A percentile compares a stretch with the other conserved stretches of the same genome.
These are phyloP conservation scores for Mortierella sp. DNA, from an alignment of 371 early-diverging fungal species.

Conservation along the genomic window DNA sequence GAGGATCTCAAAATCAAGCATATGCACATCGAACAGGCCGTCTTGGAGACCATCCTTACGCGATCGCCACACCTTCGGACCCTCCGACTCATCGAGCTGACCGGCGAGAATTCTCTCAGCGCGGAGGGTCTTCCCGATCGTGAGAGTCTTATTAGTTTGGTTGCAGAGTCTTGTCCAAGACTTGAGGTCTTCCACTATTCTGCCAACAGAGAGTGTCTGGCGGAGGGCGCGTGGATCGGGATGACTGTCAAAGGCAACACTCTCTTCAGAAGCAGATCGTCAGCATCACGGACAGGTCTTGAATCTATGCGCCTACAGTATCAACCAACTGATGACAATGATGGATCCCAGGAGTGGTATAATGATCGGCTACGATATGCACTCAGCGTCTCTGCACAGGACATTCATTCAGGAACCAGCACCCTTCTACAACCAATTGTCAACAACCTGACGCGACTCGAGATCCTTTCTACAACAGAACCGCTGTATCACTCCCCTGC, in stretches of 20 bases:
- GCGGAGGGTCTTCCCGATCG: slow-evolving; percentile 8
- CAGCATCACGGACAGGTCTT: not conserved
- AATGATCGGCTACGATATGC: not conserved
- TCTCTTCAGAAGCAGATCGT: not conserved
- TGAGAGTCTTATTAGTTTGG: not conserved
- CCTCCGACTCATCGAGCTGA: slow-evolving; percentile 1
- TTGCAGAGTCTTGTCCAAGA: slow-evolving; percentile 5
- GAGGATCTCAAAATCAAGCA: slow-evolving; percentile 9
- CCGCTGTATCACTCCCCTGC: not conserved
- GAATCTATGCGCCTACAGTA: not conserved
- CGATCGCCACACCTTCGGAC: slow-evolving; percentile 7
- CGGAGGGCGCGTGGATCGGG: not conserved
- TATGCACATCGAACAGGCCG: not conserved
- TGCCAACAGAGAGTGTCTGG: slow-evolving; percentile 1
- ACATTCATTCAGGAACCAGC: not conserved
- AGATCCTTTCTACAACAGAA: not conserved
- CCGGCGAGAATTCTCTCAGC: not conserved
- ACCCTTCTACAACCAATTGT: not conserved
- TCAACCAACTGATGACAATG: not conserved
- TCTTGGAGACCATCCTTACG: slow-evolving; percentile 5
- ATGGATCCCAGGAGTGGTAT: not conserved
- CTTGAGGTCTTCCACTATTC: slow-evolving; percentile 4
- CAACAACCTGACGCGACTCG: slow-evolving; percentile 6
- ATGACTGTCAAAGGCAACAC: not conserved
- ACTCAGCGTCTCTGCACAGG: slow-evolving; percentile 1